Percentiles rank a stretch among this genome's conserved stretches.
These are phyloP conservation scores for Punica granatum DNA, from an alignment of 345 rosid species.

Conservation along the genomic window DNA sequence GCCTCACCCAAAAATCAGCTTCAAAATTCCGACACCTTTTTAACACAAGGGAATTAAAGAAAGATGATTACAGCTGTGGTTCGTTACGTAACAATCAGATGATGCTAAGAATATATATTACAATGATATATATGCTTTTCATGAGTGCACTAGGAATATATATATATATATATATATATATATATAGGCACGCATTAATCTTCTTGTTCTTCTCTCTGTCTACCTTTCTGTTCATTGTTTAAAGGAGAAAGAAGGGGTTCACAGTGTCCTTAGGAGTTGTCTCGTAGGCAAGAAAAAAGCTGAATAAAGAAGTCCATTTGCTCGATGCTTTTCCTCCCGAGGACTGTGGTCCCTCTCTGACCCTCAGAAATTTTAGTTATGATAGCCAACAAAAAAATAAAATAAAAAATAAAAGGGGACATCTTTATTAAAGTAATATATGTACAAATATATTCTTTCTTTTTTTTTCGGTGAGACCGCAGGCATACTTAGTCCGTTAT, in stretches of 20 bases:
- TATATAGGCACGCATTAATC: too few species aligned
- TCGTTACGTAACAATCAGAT: neutral
- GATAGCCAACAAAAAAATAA: neutral
- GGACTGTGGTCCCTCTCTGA: conserved; percentile 13
- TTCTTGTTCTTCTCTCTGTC: conserved; percentile 23
- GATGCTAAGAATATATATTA: neutral
- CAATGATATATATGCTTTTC: too few species aligned
- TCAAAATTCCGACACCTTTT: too few species aligned
- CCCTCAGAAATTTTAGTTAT: neutral
- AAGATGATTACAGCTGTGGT: neutral
- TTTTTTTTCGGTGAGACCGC: too few species aligned
- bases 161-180: neutral
- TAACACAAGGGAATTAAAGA: too few species aligned
- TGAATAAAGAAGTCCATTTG: conserved; percentile 40
- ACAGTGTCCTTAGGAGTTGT: conserved; percentile 48
- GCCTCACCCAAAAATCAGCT: too few species aligned
- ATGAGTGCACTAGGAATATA: neutral
- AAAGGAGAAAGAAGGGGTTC: conserved; percentile 17
- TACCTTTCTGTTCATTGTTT: conserved; percentile 21
- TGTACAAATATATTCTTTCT: too few species aligned
- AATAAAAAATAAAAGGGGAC: too few species aligned
- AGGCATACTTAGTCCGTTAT: too few species aligned
- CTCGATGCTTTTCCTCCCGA: conserved; percentile 15
- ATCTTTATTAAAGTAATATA: neutral
- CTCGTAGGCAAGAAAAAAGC: conserved; percentile 40